Evolutionary conservation across 1,284 basidiomycete species (phyloP), one percentile per base, ranked within the genome.

Genomic region (Cutaneotrichosporon sp.): DNA sequence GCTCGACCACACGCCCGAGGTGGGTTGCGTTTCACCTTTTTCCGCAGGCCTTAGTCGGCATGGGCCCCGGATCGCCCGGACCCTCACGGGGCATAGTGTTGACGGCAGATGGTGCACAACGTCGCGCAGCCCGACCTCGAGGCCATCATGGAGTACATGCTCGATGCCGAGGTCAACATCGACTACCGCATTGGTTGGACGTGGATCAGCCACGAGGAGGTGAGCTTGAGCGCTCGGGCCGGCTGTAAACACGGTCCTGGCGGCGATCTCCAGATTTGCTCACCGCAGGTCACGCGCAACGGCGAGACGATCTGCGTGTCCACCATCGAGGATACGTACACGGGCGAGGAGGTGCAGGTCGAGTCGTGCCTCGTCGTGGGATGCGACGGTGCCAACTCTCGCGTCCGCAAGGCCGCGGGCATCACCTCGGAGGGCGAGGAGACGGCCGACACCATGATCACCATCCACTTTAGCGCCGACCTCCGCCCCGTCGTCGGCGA

Each of bases 91-190:
- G 9, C 16, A 1, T n/a, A 8, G n/a, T 20, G 24, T 29, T 49
- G 6, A 47, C 49, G 8, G 49, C 49, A 69, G 67, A 70, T 70
- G 52, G 56, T 68, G n/a, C 69, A 70, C 64, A 70, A 70, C 27
- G 66, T 70, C 9, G 59, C 69, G 2, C 69, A 70, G 57, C 69
- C 69, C 13, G 69, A 70, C 49, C 61, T 70, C 22, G 67, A 70
- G 58, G 58, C 31, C 7, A 51, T 66, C 27, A 60, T 70, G 16
- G 56, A 58, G 38, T 47, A 54, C 20, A 50, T 63, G 51, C 51
- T 70, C 47, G 57, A 65, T 49, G 45, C 50, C 18, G 60, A 66
- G 38, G 47, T 56, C 6, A 59, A 58, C 38, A 62, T 67, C 51
- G 66, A 68, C 54, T 60, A 68, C 33, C 59, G 67, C 22, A 55